Evolutionary conservation across 2,329 filamentous ascomycete species (phyloP), one percentile per base, ranked within the genome.

Genomic region (Cadophora sp.): DNA sequence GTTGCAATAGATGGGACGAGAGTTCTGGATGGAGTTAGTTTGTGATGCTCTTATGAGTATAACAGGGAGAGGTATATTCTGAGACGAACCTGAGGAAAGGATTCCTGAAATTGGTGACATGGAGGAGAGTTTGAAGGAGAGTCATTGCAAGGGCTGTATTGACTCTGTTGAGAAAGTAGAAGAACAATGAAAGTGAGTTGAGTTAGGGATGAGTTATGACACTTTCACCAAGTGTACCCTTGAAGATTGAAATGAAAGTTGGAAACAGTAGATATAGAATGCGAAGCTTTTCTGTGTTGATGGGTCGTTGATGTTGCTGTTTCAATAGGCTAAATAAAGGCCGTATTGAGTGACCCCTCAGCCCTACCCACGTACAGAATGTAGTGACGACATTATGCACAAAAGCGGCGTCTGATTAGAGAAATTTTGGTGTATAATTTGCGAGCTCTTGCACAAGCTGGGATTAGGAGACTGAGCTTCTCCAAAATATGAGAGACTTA

Each of bases 1-100:
- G 89, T 83, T 6, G 84, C 84, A 14, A 90, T 83, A 43, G 84
- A 84, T 1, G 89, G 89, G 2, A 90, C 80, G 11, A 90, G 79
- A 0, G 87, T 89, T 51, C 70, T 72, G 33, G n/a, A n/a, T 27
- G 9, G 33, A 13, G 27, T 63, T 16, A 59, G 43, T 22, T 53
- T 2, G 24, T n/a, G 6, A 27, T 16, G 20, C 27, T n/a, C n/a
- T n/a, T n/a, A n/a, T n/a, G n/a, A n/a, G n/a, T n/a, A n/a, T n/a
- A n/a, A 11, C 16, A 50, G 14, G 22, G 8, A 7, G 18, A 9
- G 30, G 7, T 43, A 6, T 11, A 48, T 33, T 24, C 53, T 43
- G 13, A 50, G 5, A 65, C 50, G 47, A 56, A 68, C 51, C 87
- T 83, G 14, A 91, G 81, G 66, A 91, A 84, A 1, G 89, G 87